Evolutionary conservation across 768 basidiomycete species (phyloP).

Genomic region (Mycena albidolilacea): DNA sequence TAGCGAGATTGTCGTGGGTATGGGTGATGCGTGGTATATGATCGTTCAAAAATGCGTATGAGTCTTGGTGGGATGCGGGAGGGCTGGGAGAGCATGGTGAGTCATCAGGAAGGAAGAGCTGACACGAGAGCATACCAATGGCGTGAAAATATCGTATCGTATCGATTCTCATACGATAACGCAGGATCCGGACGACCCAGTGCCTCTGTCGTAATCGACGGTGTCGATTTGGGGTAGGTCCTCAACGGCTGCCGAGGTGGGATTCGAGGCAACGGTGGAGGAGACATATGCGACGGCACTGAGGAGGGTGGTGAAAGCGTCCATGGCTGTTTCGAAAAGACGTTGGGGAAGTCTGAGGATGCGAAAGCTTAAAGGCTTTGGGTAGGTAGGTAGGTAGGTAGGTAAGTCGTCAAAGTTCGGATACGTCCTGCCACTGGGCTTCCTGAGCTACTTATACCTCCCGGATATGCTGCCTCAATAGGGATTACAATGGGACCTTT

Average conservation of each 20-base stretch:
- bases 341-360: conserved; percentile 2
- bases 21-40: conserved; percentile 5
- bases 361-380: conserved; percentile 8
- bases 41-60: background rate
- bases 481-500: conserved; percentile 2
- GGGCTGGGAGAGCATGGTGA: background rate
- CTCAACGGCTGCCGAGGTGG: conserved; percentile 20
- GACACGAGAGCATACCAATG: background rate
- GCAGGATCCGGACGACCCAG: conserved; percentile 32
- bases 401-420: background rate
- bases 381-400: no score
- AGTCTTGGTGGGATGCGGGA: background rate
- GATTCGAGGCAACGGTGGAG: background rate
- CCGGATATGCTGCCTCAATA: background rate
- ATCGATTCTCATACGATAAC: conserved; percentile 16
- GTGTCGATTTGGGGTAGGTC: conserved; percentile 30
- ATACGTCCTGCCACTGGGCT: background rate
- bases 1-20: conserved; percentile 26
- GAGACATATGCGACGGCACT: conserved; percentile 24
- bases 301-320: conserved; percentile 33
- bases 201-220: conserved; percentile 22
- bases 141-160: background rate
- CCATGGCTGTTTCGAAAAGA: conserved; percentile 19
- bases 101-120: background rate
- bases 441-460: conserved; percentile 12